Percentiles rank a stretch among this genome's conserved stretches.
These are phyloP conservation scores for Fomitopsis serialis DNA, from an alignment of 768 basidiomycete genomes.

Conservation along the genomic window DNA sequence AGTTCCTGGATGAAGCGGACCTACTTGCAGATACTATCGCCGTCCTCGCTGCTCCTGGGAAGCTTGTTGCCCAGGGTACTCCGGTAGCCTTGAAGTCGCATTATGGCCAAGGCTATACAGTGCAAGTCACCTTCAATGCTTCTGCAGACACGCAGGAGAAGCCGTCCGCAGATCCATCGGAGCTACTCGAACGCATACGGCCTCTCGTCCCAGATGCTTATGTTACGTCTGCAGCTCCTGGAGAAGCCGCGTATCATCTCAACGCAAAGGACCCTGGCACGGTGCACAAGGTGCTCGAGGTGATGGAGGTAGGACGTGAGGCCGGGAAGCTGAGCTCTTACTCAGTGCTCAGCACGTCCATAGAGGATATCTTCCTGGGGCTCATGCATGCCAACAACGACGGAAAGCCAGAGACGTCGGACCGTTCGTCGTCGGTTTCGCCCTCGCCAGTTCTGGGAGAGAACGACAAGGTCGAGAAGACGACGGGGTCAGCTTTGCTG, in stretches of 20 bases:
- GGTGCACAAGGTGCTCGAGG: slow-evolving; percentile 50
- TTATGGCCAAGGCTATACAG: slow-evolving; percentile 67
- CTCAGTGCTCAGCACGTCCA: slow-evolving; percentile 66
- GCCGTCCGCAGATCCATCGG: slow-evolving; percentile 19
- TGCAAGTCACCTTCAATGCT: slow-evolving; percentile 40
- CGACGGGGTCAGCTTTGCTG: slow-evolving; percentile 8
- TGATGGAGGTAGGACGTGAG: slow-evolving; percentile 43
- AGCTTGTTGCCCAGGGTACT: slow-evolving; percentile 64
- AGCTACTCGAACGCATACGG: slow-evolving; percentile 11
- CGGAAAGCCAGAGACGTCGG: slow-evolving; percentile 23
- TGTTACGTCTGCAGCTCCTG: slow-evolving; percentile 36
- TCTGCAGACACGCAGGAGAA: slow-evolving; percentile 17
- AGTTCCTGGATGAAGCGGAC: slow-evolving; percentile 80
- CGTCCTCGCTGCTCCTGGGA: slow-evolving; percentile 71
- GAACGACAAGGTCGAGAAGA: neutral
- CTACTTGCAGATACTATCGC: slow-evolving; percentile 72
- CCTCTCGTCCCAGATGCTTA: slow-evolving; percentile 40
- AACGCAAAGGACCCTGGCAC: slow-evolving; percentile 50
- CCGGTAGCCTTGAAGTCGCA: slow-evolving; percentile 70
- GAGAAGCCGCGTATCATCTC: slow-evolving; percentile 48
- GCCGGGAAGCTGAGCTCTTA: slow-evolving; percentile 43
- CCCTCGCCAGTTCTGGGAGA: neutral
- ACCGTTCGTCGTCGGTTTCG: slow-evolving; percentile 1
- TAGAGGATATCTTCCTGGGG: slow-evolving; percentile 78
- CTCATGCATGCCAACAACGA: slow-evolving; percentile 46